Evolutionary conservation across 2,329 filamentous ascomycete species (phyloP).

Genomic region (Celoporthe dispersa): DNA sequence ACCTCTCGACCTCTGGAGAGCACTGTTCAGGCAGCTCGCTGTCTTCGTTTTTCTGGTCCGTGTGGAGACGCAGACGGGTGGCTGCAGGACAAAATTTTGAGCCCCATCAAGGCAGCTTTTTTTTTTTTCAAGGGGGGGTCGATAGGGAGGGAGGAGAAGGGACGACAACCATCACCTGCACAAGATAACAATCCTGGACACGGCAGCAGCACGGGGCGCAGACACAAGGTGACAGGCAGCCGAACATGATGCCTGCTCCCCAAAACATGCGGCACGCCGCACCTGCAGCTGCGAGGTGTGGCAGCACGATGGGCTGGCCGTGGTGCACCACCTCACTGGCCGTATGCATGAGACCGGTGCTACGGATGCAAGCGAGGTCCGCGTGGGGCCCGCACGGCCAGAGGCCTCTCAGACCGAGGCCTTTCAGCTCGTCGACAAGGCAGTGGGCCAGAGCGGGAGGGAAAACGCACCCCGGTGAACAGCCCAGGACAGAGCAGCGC

Average conservation of each 20-base stretch:
- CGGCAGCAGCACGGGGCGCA: not conserved
- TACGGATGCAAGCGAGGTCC: not conserved
- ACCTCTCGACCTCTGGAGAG: not conserved
- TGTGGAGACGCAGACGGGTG: not conserved
- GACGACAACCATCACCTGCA: not conserved
- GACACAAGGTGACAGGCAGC: not conserved
- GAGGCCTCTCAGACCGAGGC: slow-evolving; percentile 7
- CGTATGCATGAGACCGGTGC: not conserved
- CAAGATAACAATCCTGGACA: not conserved
- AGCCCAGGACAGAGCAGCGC: not conserved
- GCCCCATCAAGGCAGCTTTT: not conserved
- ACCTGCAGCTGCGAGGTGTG: not conserved
- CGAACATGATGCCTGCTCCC: not conserved
- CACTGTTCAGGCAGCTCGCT: not conserved
- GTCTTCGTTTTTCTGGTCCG: not conserved
- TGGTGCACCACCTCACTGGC: not conserved
- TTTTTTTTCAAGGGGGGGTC: too few species aligned
- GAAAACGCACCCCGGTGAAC: not conserved
- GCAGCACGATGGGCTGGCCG: slow-evolving; percentile 3
- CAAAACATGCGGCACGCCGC: not conserved
- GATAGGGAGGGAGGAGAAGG: not conserved
- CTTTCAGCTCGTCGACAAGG: not conserved
- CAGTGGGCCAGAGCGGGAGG: not conserved
- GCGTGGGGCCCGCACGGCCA: not conserved
- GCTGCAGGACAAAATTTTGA: not conserved